Percentiles rank a stretch among this genome's conserved stretches.
Evolutionary conservation across 2,329 filamentous ascomycete genomes (phyloP).

Genomic region (Colletotrichum chlorophyti): DNA sequence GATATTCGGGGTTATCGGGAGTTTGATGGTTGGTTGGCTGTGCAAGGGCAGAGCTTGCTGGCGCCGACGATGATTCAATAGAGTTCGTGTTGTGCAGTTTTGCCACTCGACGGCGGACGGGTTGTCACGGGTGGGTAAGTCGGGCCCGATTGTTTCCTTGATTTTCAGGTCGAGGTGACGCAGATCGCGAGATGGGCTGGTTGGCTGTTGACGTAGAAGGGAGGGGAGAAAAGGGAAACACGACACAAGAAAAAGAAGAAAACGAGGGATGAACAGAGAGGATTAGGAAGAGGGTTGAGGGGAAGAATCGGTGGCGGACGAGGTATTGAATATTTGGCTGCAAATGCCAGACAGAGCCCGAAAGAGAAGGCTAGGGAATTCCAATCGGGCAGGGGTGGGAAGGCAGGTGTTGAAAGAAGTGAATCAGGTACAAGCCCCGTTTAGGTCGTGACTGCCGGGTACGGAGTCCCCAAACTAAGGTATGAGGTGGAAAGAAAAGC

Average conservation of each 20-base stretch:
- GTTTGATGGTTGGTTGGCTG: constrained; percentile 5
- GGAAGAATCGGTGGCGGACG: constrained; percentile 14
- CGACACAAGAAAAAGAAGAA: background rate
- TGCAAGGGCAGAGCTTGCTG: constrained; percentile 22
- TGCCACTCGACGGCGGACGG: constrained; percentile 11
- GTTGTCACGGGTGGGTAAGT: constrained; percentile 16
- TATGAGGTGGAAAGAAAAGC: too few relatives aligned
- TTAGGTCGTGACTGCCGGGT: too few relatives aligned
- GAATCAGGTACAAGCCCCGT: constrained; percentile 3
- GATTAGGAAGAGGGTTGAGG: background rate
- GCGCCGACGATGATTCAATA: constrained; percentile 11
- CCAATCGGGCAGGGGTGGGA: constrained; percentile 20
- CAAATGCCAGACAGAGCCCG: constrained; percentile 21
- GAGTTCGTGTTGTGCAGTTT: background rate
- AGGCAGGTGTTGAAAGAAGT: constrained; percentile 19
- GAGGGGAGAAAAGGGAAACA: background rate
- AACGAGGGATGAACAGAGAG: background rate
- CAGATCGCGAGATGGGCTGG: constrained; percentile 12
- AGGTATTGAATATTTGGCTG: constrained; percentile 28
- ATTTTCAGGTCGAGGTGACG: constrained; percentile 1
- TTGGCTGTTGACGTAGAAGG: constrained; percentile 15
- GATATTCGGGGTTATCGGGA: constrained; percentile 4
- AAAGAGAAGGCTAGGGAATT: constrained; percentile 20
- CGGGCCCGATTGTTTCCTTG: constrained; percentile 5
- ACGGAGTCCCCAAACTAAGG: too few relatives aligned